Evolutionary conservation across 257 asterid genomes (phyloP).

Genomic region (Plantago major): DNA sequence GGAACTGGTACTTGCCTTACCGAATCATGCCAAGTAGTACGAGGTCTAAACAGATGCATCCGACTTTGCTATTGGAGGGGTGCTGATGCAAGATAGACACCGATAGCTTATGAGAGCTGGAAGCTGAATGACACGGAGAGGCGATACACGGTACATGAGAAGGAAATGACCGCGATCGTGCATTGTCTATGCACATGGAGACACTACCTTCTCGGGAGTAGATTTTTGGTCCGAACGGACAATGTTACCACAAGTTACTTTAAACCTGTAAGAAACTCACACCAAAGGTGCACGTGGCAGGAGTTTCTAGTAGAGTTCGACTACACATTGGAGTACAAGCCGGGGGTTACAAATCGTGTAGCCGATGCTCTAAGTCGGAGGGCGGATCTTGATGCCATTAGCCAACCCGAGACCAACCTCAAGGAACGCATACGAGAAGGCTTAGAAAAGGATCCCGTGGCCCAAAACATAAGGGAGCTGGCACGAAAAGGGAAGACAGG

Average conservation of each 20-base stretch:
- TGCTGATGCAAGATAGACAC: neutral
- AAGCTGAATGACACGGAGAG: neutral
- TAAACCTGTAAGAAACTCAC: neutral
- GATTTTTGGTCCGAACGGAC: neutral
- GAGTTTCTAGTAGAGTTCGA: neutral
- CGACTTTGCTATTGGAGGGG: too few relatives aligned
- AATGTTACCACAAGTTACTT: neutral
- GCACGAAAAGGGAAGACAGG: neutral
- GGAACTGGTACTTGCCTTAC: neutral
- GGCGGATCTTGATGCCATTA: neutral
- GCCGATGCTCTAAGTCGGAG: neutral
- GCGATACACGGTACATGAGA: neutral
- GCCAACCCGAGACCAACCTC: too few relatives aligned
- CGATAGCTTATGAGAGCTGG: neutral
- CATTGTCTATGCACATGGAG: neutral
- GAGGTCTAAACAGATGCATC: too few relatives aligned
- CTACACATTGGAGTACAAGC: neutral
- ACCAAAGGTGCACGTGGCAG: neutral
- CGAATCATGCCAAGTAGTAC: neutral
- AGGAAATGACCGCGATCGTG: too few relatives aligned
- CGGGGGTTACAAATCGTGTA: neutral
- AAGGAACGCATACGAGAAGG: neutral
- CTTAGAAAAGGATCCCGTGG: neutral
- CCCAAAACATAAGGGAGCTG: neutral
- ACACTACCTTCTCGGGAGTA: constrained; percentile 1